Base-by-base conservation (phyloP, 2,329 filamentous ascomycete species). In the Botrytis squamosa region DNA sequence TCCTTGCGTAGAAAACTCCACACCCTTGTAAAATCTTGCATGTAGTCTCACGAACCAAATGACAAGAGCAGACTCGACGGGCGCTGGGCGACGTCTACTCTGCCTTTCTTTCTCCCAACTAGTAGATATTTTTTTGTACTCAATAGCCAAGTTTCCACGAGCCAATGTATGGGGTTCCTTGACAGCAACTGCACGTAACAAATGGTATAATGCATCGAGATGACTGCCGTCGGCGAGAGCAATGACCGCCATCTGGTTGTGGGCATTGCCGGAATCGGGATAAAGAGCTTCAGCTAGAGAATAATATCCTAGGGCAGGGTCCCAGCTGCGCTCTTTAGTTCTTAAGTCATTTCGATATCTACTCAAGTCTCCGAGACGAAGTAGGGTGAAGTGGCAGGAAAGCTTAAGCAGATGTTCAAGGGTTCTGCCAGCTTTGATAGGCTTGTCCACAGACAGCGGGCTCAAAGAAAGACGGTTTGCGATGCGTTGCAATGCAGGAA, bases 211-310 rank as follows among this genome's bases (percentile, higher is more conserved):
- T 16, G 94, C 91, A 75, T 94, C 90, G 69, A 98, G 88, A 81
- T 97, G 92, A 77, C 95, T 92, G 74, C 88, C 88, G 78, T 95
- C 90, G 71, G 92, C 91, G 66, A 93, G 88, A 74, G 92, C 91
- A 74, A 98, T 91, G 52, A 98, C 93, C 52, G 93, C 95, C 81
- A 96, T 90, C 82, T 98, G 96, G 80, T 99, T 95, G 80, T 97
- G 92, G 25, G 94, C 92, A 76, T 91, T 89, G 44, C 95, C 95
- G 64, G 92, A 94, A 29, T 89, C 86, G 4, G 95, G 94, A 77
- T 92, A 88, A 71, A 98, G 87, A 70, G 92, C 89, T 76, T 91
- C 89, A 36, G 96, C 96, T 74, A 98, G 85, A 72, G 88, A 86
- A 82, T 99, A 98, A 82, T 95, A 97, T 18, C 92, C 91, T 79